Evolutionary conservation across 495 filamentous ascomycete genomes (phyloP), one percentile per base, ranked within the genome.

Genomic region (Daldinia loculata): DNA sequence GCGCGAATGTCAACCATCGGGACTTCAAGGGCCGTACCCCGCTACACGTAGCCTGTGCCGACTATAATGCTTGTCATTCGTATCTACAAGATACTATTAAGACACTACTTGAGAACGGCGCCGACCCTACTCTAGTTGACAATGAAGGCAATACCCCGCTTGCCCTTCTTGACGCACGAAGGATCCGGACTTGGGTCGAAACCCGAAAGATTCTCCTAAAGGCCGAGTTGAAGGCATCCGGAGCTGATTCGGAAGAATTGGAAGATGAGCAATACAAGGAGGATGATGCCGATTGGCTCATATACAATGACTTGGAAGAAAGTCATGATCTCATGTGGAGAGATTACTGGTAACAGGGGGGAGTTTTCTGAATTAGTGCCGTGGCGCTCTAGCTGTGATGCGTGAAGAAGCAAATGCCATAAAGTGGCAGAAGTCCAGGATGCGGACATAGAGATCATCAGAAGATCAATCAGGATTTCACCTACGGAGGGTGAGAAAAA

Each of bases 1-100:
- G 48, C 14, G 68, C 39, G 14, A 27, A 62, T 12, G 17, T 61
- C 5, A 34, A 66, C 30, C 68, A 71, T 26, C 48, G 58, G 1
- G 62, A 71, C n/a, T 2, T 41, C 0, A 0, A 43, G 1, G 56
- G 58, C 1, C 29, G 51, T 12, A 71, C 68, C 0, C 56, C 52
- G 19, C 55, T 70, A 11, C 67, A 70, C 29, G n/a, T 32, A 0
- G 15, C 53, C 17, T 68, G 66, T 4, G 27, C 27, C 14, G 26
- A 26, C 0, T 48, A 22, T 11, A 1, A 0, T 0, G 6, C 6
- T 0, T 39, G 26, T 3, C 26, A 52, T 0, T 27, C 11, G 0
- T 11, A 0, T 22, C 34, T 70, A 2, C 26, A 43, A 2, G 6
- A 38, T 19, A 45, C 12, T n/a, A n/a, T 64, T 6, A 19, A 22